Evolutionary conservation across 1,139 yeast species (phyloP).

Genomic region (Insectozyma bohioensis): DNA sequence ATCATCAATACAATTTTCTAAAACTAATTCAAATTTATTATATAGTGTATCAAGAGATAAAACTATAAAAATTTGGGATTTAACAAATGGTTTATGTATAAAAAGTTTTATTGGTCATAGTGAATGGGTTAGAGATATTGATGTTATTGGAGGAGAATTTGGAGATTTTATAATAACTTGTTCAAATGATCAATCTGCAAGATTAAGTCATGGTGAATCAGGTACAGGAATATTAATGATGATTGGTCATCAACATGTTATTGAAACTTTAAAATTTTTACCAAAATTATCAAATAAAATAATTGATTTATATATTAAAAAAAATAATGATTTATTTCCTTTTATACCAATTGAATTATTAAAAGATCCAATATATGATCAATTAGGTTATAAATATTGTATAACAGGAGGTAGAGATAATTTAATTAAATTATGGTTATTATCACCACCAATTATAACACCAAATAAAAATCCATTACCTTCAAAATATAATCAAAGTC

Average conservation of each 20-base stretch:
- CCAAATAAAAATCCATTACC: conserved; percentile 62
- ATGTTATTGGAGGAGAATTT: conserved; percentile 25
- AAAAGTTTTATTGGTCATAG: conserved; percentile 74
- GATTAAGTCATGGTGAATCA: conserved; percentile 62
- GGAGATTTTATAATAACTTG: conserved; percentile 71
- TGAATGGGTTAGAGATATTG: conserved; percentile 83
- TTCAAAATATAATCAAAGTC: conserved; percentile 48
- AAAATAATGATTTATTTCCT: conserved; percentile 31
- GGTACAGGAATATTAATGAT: conserved; percentile 71
- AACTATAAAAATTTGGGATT: conserved; percentile 76
- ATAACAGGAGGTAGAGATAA: conserved; percentile 85
- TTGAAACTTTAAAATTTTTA: conserved; percentile 71
- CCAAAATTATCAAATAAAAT: conserved; percentile 52
- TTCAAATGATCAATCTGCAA: conserved; percentile 76
- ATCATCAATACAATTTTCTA: conserved; percentile 58
- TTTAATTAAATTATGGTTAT: conserved; percentile 70
- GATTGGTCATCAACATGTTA: conserved; percentile 80
- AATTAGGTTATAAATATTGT: conserved; percentile 63
- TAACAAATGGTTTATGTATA: conserved; percentile 64
- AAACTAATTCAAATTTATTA: conserved; percentile 38
- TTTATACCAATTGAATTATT: conserved; percentile 34
- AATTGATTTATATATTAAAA: conserved; percentile 49
- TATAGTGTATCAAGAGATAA: conserved; percentile 80
- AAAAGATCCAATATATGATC: conserved; percentile 27
- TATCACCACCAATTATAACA: conserved; percentile 56